Evolutionary conservation across 306 rosid genomes (phyloP).

Genomic region (Hylodesmum podocarpum): DNA sequence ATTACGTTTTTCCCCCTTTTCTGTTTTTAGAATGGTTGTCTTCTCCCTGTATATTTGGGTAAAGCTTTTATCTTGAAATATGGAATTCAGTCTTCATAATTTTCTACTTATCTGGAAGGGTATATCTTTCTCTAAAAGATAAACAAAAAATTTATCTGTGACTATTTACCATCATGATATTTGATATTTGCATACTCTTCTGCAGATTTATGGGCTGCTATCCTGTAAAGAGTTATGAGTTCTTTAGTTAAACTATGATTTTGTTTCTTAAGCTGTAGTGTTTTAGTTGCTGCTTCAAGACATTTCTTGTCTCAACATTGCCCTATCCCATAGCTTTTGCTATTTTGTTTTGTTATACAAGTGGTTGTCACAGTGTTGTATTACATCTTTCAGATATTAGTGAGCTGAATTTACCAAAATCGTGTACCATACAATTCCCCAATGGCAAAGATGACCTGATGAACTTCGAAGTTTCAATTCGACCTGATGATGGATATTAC

Average conservation of each 20-base stretch:
- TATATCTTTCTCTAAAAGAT: slow-evolving; percentile 9
- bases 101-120: not conserved
- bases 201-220: not conserved
- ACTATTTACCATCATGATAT: not conserved
- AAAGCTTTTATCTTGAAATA: not conserved
- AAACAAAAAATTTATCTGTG: not conserved
- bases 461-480: slow-evolving; percentile 93
- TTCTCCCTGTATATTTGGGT: not conserved
- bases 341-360: slow-evolving; percentile 1
- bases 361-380: slow-evolving; percentile 21
- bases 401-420: slow-evolving; percentile 89
- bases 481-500: slow-evolving; percentile 94
- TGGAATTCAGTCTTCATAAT: not conserved
- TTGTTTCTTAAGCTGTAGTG: not conserved
- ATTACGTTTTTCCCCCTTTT: not conserved
- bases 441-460: slow-evolving; percentile 95
- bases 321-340: not conserved
- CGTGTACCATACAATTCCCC: slow-evolving; percentile 78
- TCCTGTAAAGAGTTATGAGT: slow-evolving; percentile 5
- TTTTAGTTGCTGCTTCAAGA: not conserved
- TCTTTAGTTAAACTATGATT: slow-evolving; percentile 8
- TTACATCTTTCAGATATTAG: slow-evolving; percentile 71
- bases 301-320: not conserved
- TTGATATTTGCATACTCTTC: not conserved
- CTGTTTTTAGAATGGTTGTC: not conserved